Evolutionary conservation across 495 filamentous ascomycete genomes (phyloP).

Genomic region (Pseudomonodictys pantanalensis): DNA sequence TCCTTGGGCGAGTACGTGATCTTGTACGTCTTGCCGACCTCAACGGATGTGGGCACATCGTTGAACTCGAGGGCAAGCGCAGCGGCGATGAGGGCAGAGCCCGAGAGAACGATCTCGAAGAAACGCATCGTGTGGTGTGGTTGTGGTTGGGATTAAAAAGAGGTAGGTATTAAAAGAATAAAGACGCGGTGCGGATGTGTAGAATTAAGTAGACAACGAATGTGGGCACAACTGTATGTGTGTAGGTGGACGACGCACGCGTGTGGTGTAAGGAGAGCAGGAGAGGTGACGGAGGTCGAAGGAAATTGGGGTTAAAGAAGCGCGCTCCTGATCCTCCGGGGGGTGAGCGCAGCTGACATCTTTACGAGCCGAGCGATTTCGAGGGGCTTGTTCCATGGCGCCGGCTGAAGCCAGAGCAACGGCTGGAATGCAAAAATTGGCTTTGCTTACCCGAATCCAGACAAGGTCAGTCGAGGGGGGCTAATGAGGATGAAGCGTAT

Average conservation of each 20-base stretch:
- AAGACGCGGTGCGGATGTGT: neutral
- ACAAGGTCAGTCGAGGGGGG: conserved; percentile 8
- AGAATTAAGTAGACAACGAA: conserved; percentile 18
- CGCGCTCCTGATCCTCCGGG: neutral
- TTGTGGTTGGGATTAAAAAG: conserved; percentile 3
- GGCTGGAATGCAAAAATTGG: conserved; percentile 23
- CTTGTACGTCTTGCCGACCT: conserved; percentile 14
- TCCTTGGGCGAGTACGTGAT: conserved; percentile 30
- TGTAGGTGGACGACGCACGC: neutral
- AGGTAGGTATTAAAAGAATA: conserved; percentile 12
- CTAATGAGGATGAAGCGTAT: conserved; percentile 17
- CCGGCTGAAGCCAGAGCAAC: conserved; percentile 22
- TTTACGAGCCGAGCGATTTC: conserved; percentile 18
- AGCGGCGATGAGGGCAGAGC: conserved; percentile 34
- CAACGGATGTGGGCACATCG: conserved; percentile 17
- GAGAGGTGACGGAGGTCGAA: conserved; percentile 11
- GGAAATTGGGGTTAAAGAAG: too few species aligned
- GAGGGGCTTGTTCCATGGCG: too few species aligned
- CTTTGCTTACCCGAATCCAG: neutral
- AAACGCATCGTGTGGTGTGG: conserved; percentile 38
- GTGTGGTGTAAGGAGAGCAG: neutral
- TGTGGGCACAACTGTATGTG: conserved; percentile 13
- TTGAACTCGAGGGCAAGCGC: conserved; percentile 34
- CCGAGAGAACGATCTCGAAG: conserved; percentile 31
- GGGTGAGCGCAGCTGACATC: conserved; percentile 18